Base-by-base conservation (phyloP, 1,284 basidiomycete genomes). In the Kalmanozyma brasiliensis region DNA sequence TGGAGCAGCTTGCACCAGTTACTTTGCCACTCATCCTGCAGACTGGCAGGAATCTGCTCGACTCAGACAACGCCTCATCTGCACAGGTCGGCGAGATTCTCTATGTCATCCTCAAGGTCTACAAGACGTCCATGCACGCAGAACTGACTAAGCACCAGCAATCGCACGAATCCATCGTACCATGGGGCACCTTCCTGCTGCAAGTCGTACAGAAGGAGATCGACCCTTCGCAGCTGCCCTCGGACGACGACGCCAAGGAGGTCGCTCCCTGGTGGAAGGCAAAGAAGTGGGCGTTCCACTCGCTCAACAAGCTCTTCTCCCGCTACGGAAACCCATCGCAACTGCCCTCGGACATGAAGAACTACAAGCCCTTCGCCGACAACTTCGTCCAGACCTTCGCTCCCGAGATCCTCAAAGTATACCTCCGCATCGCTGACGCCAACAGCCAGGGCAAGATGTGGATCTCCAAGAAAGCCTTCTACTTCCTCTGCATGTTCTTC, bases 281-380 rank as follows among this genome's bases (percentile, higher is more conserved):
- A 26, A 82, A 82, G 64, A 82, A 82, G 65, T 82, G 80, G 80
- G 76, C 80, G 13, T 79, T 73, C 73, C 76, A 73, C 68, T 72
- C 76, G 33, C 74, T 82, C 55, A 81, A 81, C 75, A 76, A 75
- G 58, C 78, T 82, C 44, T 80, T 80, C 47, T 66, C 59, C 13
- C 67, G 76, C 19, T 82, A 77, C 49, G 80, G 80, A 17, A 82
- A 77, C 52, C 80, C 80, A 0, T 74, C 76, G 24, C 80, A 82
- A 55, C 70, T 82, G 6, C 67, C 78, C 0, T 62, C 72, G 11
- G 71, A 73, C 58, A 72, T 81, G 67, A 60, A 67, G 26, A 55
- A 57, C 42, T 82, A 79, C 77, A 78, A 80, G 49, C 76, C 80
- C 2, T 82, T 82, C 35, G 80, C 80, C 16, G 74, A 80, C 26